Evolutionary conservation across 306 rosid species (phyloP), one percentile per base, ranked within the genome.

Genomic region (Ceratonia siliqua): DNA sequence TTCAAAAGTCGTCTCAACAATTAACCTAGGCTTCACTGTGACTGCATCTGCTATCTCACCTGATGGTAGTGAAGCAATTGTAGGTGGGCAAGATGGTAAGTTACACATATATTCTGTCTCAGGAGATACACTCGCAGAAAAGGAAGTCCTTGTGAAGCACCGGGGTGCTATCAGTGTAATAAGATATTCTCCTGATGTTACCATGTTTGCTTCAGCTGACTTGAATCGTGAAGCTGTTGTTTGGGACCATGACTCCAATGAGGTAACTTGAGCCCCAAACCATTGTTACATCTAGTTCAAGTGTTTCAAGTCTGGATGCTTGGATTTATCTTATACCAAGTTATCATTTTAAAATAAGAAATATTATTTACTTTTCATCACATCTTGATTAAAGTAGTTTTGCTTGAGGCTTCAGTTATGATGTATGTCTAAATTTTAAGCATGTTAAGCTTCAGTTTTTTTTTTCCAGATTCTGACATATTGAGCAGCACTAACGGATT

Each of bases 161-260:
- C 89, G 99, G 27, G 99, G 99, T 45, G 91, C 99, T 54, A 72
- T 95, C 73, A 92, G 86, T 76, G 98, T 82, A 70, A 90, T 92
- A 72, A 84, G 70, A 52, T 92, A 92, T 87, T 95, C 99, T 75
- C 98, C 99, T 10, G 93, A 91, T 56, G 78, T 95, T 79, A 81
- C 99, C 58, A 92, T 90, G 99, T 88, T 95, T 85, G 99, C 96
- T 30, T 95, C 99, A 42, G 99, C 87, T 68, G 99, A 95, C 83
- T 58, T 90, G 81, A 95, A 95, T 87, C 93, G 99, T 46, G 99
- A 95, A 89, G 99, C 98, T 85, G 85, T 89, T 59, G 86, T 95
- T 36, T 95, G 99, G 99, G 97, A 92, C 80, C 72, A 81, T 76
- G 85, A 12, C 50, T 74, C 97, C 53, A 79, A 79, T 73, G 98